phyloP scores from a whole-genome alignment of 1,284 basidiomycete species.

The Ceratobasidium sp. region DNA sequence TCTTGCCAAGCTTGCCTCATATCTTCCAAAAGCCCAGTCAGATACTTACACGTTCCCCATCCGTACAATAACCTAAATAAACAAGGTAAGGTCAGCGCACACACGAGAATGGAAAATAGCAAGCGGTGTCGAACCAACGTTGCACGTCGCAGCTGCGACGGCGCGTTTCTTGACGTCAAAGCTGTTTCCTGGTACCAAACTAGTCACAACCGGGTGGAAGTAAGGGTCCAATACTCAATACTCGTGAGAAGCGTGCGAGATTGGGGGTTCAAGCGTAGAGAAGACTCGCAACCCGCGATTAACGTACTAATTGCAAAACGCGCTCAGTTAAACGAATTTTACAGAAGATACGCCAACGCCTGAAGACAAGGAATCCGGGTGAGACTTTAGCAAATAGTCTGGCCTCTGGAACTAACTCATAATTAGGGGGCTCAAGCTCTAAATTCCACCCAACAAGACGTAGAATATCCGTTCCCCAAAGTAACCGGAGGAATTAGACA shows the following conservation, averaged over 20 bases:
- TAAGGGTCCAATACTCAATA: constrained; percentile 7
- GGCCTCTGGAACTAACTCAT: not conserved
- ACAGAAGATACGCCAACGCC: constrained; percentile 24
- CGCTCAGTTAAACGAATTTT: constrained; percentile 21
- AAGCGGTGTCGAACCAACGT: not conserved
- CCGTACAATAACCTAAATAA: constrained; percentile 30
- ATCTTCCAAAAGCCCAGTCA: not conserved
- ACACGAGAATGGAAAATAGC: not conserved
- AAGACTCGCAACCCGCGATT: constrained; percentile 24
- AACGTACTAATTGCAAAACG: constrained; percentile 31
- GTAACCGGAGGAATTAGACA: constrained; percentile 34
- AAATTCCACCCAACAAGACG: constrained; percentile 24
- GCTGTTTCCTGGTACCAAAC: constrained; percentile 37
- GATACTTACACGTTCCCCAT: constrained; percentile 38
- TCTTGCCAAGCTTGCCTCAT: not conserved
- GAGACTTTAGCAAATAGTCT: not conserved
- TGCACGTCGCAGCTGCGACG: constrained; percentile 37
- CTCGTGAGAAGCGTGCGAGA: too few relatives aligned
- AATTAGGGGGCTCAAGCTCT: constrained; percentile 31
- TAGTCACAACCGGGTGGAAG: constrained; percentile 39
- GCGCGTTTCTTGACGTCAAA: constrained; percentile 42
- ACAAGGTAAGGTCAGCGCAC: not conserved
- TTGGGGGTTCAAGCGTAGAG: too few relatives aligned
- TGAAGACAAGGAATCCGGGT: not conserved
- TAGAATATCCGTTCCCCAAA: constrained; percentile 24